These are phyloP conservation scores for Jackrogersella multiformis DNA, from an alignment of 495 filamentous ascomycete species.

Conservation along the genomic window DNA sequence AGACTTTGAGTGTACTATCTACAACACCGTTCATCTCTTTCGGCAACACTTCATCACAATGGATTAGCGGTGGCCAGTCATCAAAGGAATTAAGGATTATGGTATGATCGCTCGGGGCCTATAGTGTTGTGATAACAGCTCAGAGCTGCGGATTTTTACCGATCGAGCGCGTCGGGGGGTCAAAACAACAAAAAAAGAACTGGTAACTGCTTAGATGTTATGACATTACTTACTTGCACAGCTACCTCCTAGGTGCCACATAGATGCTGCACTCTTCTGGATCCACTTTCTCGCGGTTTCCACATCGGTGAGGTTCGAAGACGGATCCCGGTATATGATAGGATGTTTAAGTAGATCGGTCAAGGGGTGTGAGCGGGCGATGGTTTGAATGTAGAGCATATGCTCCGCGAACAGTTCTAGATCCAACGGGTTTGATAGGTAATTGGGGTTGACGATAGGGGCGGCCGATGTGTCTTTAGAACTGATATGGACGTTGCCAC, in stretches of 20 bases:
- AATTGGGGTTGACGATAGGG: conserved; percentile 63
- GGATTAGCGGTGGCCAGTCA: background rate
- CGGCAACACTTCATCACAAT: conserved; percentile 25
- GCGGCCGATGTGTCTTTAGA: conserved; percentile 45
- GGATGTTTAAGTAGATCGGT: conserved; percentile 11
- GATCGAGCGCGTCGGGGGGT: too few species aligned
- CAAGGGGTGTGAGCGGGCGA: conserved; percentile 13
- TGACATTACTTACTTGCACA: conserved; percentile 25
- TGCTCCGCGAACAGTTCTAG: conserved; percentile 54
- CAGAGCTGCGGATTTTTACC: too few species aligned
- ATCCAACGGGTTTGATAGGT: conserved; percentile 63
- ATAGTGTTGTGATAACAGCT: too few species aligned
- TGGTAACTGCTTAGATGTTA: background rate
- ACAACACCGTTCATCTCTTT: conserved; percentile 31
- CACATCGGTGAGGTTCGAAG: conserved; percentile 5
- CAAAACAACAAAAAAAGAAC: too few species aligned
- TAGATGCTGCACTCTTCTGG: conserved; percentile 3
- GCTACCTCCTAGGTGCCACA: conserved; percentile 39
- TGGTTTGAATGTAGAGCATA: conserved; percentile 7
- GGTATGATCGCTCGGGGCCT: too few species aligned
- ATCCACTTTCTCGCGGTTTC: conserved; percentile 16
- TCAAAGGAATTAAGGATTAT: too few species aligned
- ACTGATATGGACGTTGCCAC: conserved; percentile 66
- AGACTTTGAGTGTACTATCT: conserved; percentile 25
- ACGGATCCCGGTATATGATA: background rate